phyloP scores from a whole-genome alignment of 768 basidiomycete genomes.

The Atractiella rhizophila region DNA sequence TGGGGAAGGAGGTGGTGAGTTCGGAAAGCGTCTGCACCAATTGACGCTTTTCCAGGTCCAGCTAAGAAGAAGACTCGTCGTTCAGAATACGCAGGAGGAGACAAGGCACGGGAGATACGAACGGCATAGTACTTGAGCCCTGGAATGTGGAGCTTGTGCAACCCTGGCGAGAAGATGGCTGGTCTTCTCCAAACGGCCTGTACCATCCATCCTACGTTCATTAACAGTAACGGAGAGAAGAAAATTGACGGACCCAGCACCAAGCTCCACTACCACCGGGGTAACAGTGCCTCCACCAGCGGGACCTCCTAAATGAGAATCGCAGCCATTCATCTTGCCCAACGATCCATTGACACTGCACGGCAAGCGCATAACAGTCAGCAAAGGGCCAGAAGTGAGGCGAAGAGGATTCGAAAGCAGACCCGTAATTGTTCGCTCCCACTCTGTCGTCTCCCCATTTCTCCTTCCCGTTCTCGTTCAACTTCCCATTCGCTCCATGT shows the following conservation, averaged over 20 bases:
- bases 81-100: conserved; percentile 20
- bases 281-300: no score
- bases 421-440: no score
- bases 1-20: conserved; percentile 41
- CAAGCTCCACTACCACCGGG: no score
- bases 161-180: conserved; percentile 29
- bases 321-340: no score
- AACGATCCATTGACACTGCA: conserved; percentile 22
- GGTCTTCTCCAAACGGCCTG: conserved; percentile 35
- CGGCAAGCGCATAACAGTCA: background rate
- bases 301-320: no score
- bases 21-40: conserved; percentile 50
- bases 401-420: background rate
- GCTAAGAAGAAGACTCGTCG: conserved; percentile 28
- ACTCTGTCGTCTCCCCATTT: no score
- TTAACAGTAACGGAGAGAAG: background rate
- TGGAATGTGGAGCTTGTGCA: background rate
- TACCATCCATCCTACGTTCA: no score
- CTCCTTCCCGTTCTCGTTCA: conserved; percentile 11
- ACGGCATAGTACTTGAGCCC: conserved; percentile 12
- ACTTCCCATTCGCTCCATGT: background rate
- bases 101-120: background rate
- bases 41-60: conserved; percentile 72
- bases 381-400: background rate
- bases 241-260: conserved; percentile 46